Base-by-base conservation (phyloP, 495 filamentous ascomycete genomes). In the Lasiosphaeriaceae sp. region DNA sequence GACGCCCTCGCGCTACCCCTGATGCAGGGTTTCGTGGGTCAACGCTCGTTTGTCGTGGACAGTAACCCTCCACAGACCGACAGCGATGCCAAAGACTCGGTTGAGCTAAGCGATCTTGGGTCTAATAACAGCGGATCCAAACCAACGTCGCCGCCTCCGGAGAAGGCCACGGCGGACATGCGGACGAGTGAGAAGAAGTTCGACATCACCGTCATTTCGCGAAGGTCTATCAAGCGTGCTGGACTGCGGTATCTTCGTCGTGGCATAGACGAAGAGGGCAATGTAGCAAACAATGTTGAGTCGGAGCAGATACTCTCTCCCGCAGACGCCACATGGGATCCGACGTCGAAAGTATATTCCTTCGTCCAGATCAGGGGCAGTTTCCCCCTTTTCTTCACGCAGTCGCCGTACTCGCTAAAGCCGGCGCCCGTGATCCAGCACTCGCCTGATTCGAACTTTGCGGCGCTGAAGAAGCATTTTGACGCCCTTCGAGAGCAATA, bases 1-100 rank as follows among this genome's bases (percentile, higher is more conserved):
- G 76, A 82, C 53, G 74, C 74, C 2, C 82, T 94, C 59, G 79
- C 90, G 9, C 66, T 98, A 50, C 94, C 94, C 0, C 62, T 98
- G 11, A 88, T 97, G 73, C 93, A 97, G 75, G 94, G 94, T 5
- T 98, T 97, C 63, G 89, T 98, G 20, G 92, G 92, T 2, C 94
- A 98, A 69, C 76, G 83, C 63, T 80, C 85, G 17, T 97, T 98
- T 66, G 78, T 82, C 17, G 78, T 90, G 6, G 81, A 82, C 65
- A 65, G 61, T 26, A 46, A 75, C 20, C 77, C 75, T 19, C 72
- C 75, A 12, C 77, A 79, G 57, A 47, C 62, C 21, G 74, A 78
- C 48, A 71, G 73, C 8, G 70, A 57, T 26, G 55, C 37, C n/a
- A 61, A 68, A 47, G 71, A 74, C 29, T 72, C 74, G 7, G 62